phyloP scores from a whole-genome alignment of 1,139 yeast species.

The Yamadazyma pseudoaaseri region DNA sequence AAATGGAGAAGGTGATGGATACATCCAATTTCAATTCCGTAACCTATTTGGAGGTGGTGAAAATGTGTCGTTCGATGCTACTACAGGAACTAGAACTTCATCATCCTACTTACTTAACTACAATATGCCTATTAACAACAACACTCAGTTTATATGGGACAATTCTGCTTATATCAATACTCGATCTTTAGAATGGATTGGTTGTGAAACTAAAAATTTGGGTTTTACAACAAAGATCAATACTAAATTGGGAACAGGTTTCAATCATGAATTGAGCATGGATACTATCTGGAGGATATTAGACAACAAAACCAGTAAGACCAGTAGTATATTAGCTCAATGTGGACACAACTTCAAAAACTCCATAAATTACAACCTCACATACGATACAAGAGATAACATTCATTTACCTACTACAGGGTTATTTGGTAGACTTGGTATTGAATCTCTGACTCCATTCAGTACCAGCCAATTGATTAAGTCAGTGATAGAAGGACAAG shows the following conservation, averaged over 20 bases:
- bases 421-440: constrained; percentile 44
- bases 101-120: constrained; percentile 68
- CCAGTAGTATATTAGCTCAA: constrained; percentile 35
- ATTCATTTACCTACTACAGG: constrained; percentile 61
- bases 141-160: constrained; percentile 55
- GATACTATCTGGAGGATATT: constrained; percentile 69
- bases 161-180: constrained; percentile 55
- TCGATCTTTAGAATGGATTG: constrained; percentile 61
- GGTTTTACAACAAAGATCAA: constrained; percentile 58
- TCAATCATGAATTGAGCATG: constrained; percentile 58
- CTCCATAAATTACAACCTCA: constrained; percentile 49
- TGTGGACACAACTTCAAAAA: constrained; percentile 66
- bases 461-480: constrained; percentile 39
- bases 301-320: constrained; percentile 38
- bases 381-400: constrained; percentile 59
- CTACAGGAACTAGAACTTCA: constrained; percentile 74
- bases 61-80: constrained; percentile 69
- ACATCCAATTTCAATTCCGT: constrained; percentile 69
- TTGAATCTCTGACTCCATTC: constrained; percentile 47
- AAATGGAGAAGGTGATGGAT: constrained; percentile 94
- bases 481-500: constrained; percentile 46
- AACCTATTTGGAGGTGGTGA: constrained; percentile 93
- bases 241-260: constrained; percentile 22
- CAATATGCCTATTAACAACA: constrained; percentile 58
- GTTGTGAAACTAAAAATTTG: constrained; percentile 55